These are phyloP conservation scores for Wickerhamiella azyma DNA, from an alignment of 805 yeast genomes.

Conservation along the genomic window DNA sequence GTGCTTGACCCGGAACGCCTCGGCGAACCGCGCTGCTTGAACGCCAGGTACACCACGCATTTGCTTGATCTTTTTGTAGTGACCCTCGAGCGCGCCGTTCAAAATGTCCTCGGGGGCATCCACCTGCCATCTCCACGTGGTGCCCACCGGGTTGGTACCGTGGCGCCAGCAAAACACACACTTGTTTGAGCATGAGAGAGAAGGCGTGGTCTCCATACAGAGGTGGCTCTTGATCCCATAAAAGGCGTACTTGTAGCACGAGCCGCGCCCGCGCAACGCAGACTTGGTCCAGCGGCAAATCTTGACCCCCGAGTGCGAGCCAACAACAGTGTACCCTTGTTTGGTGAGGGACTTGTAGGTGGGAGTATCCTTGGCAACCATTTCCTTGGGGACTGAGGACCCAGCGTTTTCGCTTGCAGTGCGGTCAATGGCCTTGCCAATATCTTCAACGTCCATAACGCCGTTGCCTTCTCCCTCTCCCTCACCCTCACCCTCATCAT, in stretches of 20 bases:
- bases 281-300: slow-evolving; percentile 94
- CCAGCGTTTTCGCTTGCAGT: background rate
- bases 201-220: slow-evolving; percentile 94
- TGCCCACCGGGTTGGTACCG: slow-evolving; percentile 93
- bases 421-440: slow-evolving; percentile 43
- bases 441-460: slow-evolving; percentile 77
- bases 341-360: slow-evolving; percentile 78
- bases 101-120: slow-evolving; percentile 76
- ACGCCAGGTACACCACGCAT: slow-evolving; percentile 95
- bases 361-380: slow-evolving; percentile 85
- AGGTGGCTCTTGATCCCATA: slow-evolving; percentile 83
- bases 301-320: slow-evolving; percentile 89
- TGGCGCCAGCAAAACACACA: slow-evolving; percentile 98
- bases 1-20: slow-evolving; percentile 77
- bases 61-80: slow-evolving; percentile 82
- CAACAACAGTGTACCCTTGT: slow-evolving; percentile 87
- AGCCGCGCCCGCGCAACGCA: slow-evolving; percentile 85
- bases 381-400: slow-evolving; percentile 42
- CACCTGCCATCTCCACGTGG: slow-evolving; percentile 92
- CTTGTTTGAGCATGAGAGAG: slow-evolving; percentile 83
- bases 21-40: slow-evolving; percentile 75
- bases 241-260: slow-evolving; percentile 84
- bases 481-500: slow-evolving; percentile 39
- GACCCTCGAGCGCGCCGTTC: slow-evolving; percentile 78
- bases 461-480: slow-evolving; percentile 27